Base-by-base conservation (phyloP, 495 filamentous ascomycete genomes). In the Massariosphaeria phaeospora region DNA sequence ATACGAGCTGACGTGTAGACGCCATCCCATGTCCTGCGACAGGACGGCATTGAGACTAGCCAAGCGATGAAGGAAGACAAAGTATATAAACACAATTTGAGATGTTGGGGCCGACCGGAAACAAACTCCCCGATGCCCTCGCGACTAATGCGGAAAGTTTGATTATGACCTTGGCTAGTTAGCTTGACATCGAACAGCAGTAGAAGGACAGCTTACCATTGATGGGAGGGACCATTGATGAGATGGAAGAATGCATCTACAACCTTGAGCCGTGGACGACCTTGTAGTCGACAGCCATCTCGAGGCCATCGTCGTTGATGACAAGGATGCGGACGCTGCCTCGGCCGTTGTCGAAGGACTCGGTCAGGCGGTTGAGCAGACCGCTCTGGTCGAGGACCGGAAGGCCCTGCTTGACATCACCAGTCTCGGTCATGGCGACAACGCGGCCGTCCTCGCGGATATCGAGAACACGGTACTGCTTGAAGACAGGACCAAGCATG, bases 381-480 rank as follows among this genome's bases (percentile, higher is more conserved):
- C 79, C 76, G 67, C 87, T 90, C 80, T 98, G 93, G 75, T 93
- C 86, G 64, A 97, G 84, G 70, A 97, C 89, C 44, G 86, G 81
- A 36, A 98, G 79, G 62, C 83, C 84, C 76, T 96, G 93, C 86
- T 97, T 97, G 80, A 98, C 90, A 72, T 97, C 93, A 64, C 93
- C 93, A 54, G 76, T 81, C 77, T 89, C 85, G 63, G 85, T 89
- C 84, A 89, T 88, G 69, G 84, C 84, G 51, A 86, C 84, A 43
- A 89, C 79, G 71, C 75, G 74, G 66, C 86, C 85, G 62, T 88
- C 85, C 55, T 95, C 89, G 73, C 89, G 88, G 75, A 98, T 84
- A 76, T 98, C 93, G 33, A 98, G 86, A 69, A 98, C 91, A 71
- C 93, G 89, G 84, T 98, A 98, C 79, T 96, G 95, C 87, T 97